Evolutionary conservation across 2,329 filamentous ascomycete genomes (phyloP).

Genomic region (Chrysosporium keratinophilum): DNA sequence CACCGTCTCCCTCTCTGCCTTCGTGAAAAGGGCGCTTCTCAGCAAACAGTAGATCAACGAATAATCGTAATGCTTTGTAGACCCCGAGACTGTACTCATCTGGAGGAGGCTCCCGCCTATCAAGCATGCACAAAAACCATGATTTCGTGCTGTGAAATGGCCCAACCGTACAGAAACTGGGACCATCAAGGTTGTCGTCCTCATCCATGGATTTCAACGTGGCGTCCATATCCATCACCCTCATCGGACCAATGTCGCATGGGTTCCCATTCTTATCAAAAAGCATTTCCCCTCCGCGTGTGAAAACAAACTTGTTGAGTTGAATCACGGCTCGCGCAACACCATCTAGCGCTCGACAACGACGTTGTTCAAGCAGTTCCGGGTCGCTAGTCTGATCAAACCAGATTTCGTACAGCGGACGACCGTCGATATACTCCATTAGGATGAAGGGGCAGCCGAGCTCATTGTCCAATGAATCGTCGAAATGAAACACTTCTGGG

Average conservation of each 20-base stretch:
- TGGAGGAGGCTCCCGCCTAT: slow-evolving; percentile 3
- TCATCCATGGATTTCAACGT: slow-evolving; percentile 6
- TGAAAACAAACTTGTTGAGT: slow-evolving; percentile 17
- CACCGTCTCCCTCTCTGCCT: not conserved
- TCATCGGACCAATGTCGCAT: slow-evolving; percentile 6
- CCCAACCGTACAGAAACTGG: slow-evolving; percentile 2
- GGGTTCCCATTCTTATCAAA: slow-evolving; percentile 14
- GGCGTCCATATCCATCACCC: slow-evolving; percentile 1
- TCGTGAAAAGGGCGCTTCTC: not conserved
- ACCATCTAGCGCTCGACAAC: slow-evolving; percentile 15
- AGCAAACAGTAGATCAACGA: slow-evolving; percentile 6
- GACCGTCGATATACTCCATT: slow-evolving; percentile 21
- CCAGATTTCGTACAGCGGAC: slow-evolving; percentile 23
- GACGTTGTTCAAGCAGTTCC: slow-evolving; percentile 5
- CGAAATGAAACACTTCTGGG: slow-evolving; percentile 24
- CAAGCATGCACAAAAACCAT: slow-evolving; percentile 9
- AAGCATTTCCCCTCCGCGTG: slow-evolving; percentile 6
- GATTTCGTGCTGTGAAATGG: slow-evolving; percentile 8
- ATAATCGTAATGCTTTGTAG: slow-evolving; percentile 9
- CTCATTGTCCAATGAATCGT: slow-evolving; percentile 19
- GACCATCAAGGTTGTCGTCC: slow-evolving; percentile 6
- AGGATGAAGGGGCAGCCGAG: slow-evolving; percentile 23
- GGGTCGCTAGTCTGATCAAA: slow-evolving; percentile 17
- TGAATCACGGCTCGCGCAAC: slow-evolving; percentile 19
- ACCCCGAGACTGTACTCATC: slow-evolving; percentile 2